Evolutionary conservation across 2,329 filamentous ascomycete species (phyloP).

Genomic region (Pseudogymnoascus sp.): DNA sequence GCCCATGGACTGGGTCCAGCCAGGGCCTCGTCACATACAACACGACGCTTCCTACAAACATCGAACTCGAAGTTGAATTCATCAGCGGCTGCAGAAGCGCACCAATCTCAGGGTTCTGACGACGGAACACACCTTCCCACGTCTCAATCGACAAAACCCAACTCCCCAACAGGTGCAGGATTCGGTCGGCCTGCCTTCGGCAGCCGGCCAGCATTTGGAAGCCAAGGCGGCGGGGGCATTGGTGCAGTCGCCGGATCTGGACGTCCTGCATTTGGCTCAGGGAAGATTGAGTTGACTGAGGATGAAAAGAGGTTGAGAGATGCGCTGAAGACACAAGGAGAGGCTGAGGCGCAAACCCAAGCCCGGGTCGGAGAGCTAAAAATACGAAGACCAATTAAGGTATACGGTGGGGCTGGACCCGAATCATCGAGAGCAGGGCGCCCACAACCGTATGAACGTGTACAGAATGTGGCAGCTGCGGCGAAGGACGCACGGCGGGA

Average conservation of each 20-base stretch:
- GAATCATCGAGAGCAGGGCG: conserved; percentile 20
- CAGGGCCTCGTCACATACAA: conserved; percentile 23
- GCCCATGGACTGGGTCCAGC: conserved; percentile 24
- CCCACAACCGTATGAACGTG: conserved; percentile 1
- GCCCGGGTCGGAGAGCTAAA: conserved; percentile 10
- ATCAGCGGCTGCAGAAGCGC: background rate
- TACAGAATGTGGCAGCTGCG: background rate
- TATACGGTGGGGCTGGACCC: conserved; percentile 20
- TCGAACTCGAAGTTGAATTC: conserved; percentile 14
- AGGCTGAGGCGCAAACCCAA: conserved; percentile 9
- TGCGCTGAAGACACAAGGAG: conserved; percentile 17
- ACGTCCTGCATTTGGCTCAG: conserved; percentile 4
- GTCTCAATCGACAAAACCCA: background rate
- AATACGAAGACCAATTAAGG: conserved; percentile 12
- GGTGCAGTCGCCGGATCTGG: background rate
- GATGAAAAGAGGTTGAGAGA: conserved; percentile 2
- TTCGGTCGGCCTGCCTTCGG: conserved; percentile 16
- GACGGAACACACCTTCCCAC: background rate
- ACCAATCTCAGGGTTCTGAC: background rate
- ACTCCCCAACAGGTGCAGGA: background rate
- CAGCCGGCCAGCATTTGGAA: conserved; percentile 10
- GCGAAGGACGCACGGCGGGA: background rate
- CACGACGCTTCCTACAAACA: conserved; percentile 27
- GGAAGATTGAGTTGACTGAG: background rate
- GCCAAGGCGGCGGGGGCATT: background rate